These are phyloP conservation scores for Geotrichum phurueaensis DNA, from an alignment of 1,139 yeast species.

Conservation along the genomic window DNA sequence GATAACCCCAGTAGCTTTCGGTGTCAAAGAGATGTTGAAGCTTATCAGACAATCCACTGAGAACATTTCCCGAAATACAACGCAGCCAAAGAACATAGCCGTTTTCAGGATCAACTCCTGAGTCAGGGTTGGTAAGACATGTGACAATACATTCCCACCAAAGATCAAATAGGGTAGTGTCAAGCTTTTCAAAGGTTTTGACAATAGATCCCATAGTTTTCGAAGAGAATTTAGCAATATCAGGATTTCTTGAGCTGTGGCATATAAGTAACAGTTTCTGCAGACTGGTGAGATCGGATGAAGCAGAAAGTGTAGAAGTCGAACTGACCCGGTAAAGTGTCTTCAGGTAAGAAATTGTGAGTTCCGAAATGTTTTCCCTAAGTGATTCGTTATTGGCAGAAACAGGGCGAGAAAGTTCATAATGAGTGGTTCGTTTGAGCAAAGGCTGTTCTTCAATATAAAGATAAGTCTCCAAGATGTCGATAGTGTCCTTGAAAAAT, in stretches of 20 bases:
- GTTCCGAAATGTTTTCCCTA: background rate
- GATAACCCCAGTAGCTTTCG: conserved; percentile 51
- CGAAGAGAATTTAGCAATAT: conserved; percentile 15
- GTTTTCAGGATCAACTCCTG: conserved; percentile 16
- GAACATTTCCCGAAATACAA: conserved; percentile 22
- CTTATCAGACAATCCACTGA: conserved; percentile 22
- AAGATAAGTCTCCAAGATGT: conserved; percentile 5
- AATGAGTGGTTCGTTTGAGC: conserved; percentile 1
- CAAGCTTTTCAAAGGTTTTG: conserved; percentile 8
- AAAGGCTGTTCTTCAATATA: conserved; percentile 11
- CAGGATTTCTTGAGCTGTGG: conserved; percentile 13
- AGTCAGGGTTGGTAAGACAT: conserved; percentile 10
- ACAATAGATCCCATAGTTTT: conserved; percentile 15
- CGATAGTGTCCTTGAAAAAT: conserved; percentile 9
- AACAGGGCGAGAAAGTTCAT: background rate
- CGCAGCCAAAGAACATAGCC: conserved; percentile 29
- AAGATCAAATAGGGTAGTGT: conserved; percentile 8
- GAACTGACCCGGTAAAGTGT: conserved; percentile 10
- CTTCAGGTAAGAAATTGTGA: conserved; percentile 6
- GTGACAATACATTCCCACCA: conserved; percentile 16
- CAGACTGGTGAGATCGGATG: background rate
- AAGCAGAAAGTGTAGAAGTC: background rate
- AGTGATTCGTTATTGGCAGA: background rate
- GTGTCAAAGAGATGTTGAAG: conserved; percentile 38
- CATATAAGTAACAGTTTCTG: conserved; percentile 8